Conservation (phyloP, 2,329 filamentous ascomycete species). For the Domatiomyces catenatus region DNA sequence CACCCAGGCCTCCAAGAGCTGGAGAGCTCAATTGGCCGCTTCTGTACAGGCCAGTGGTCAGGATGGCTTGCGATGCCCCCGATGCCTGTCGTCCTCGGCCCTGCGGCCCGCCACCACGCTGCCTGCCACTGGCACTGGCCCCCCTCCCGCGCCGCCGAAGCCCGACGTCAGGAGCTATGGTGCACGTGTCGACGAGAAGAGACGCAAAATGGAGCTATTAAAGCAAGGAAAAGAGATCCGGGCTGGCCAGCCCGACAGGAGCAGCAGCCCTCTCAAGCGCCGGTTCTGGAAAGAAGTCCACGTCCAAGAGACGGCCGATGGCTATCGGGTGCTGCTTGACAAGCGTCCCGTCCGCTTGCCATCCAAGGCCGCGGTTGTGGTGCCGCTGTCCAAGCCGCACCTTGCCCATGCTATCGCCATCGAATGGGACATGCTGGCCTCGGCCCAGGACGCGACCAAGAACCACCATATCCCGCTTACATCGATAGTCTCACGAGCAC, state of each 20-base stretch:
- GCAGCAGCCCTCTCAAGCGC: constrained; percentile 39
- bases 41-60: background rate
- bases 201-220: constrained; percentile 36
- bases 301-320: constrained; percentile 46
- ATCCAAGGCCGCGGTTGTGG: constrained; percentile 51
- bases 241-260: constrained; percentile 21
- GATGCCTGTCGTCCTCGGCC: constrained; percentile 1
- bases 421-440: constrained; percentile 80
- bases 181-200: constrained; percentile 33
- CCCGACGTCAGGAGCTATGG: constrained; percentile 33
- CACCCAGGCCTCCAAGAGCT: background rate
- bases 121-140: constrained; percentile 43
- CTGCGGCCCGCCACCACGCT: constrained; percentile 27
- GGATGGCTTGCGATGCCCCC: background rate
- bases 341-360: constrained; percentile 62
- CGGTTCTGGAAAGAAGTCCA: constrained; percentile 81
- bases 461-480: constrained; percentile 84
- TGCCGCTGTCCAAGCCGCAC: constrained; percentile 62
- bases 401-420: constrained; percentile 74
- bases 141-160: constrained; percentile 42
- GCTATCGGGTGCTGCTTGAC: constrained; percentile 59
- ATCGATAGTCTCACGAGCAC: constrained; percentile 63
- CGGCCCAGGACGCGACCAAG: constrained; percentile 68
- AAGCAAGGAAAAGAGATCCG: constrained; percentile 31
- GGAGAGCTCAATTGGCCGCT: background rate